Evolutionary conservation across 495 filamentous ascomycete genomes (phyloP).

Genomic region (Amphirosellinia nigrospora): DNA sequence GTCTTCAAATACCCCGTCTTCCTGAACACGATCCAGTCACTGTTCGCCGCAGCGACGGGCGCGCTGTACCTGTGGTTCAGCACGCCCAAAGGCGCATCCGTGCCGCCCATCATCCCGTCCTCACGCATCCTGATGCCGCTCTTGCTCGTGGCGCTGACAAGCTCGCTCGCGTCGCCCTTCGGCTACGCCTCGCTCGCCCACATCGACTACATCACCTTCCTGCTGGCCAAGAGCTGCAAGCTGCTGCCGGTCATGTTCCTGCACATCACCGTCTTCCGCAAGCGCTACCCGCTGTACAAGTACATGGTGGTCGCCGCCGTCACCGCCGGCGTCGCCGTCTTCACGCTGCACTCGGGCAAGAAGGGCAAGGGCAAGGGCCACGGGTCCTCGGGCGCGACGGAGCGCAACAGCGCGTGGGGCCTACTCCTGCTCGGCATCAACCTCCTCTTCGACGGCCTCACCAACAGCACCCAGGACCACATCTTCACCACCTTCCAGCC

Average conservation of each 20-base stretch:
- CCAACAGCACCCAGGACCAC: slow-evolving; percentile 95
- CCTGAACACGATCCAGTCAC: slow-evolving; percentile 93
- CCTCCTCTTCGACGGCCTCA: slow-evolving; percentile 92
- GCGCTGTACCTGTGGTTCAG: slow-evolving; percentile 78
- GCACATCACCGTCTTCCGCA: slow-evolving; percentile 90
- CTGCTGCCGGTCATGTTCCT: slow-evolving; percentile 96
- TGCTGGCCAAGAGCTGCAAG: slow-evolving; percentile 97
- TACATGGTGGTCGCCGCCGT: slow-evolving; percentile 91
- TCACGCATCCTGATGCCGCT: slow-evolving; percentile 76
- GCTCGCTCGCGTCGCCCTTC: slow-evolving; percentile 88
- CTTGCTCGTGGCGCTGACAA: slow-evolving; percentile 82
- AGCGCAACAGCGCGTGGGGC: slow-evolving; percentile 72
- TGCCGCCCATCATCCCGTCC: slow-evolving; percentile 77
- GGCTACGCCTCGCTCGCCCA: slow-evolving; percentile 92
- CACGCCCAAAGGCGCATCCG: slow-evolving; percentile 55
- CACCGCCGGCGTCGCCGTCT: slow-evolving; percentile 90
- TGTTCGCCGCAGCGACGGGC: slow-evolving; percentile 82
- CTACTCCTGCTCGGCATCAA: slow-evolving; percentile 88
- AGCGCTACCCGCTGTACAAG: slow-evolving; percentile 92
- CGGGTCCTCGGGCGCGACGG: slow-evolving; percentile 44
- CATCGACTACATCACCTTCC: slow-evolving; percentile 98
- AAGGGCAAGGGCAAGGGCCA: slow-evolving; percentile 36
- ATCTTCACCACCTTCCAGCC: slow-evolving; percentile 80
- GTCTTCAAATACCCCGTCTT: slow-evolving; percentile 93
- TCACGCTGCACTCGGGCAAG: slow-evolving; percentile 86